A percentile compares a stretch with the other conserved stretches of the same genome.
Conservation (phyloP, 2,329 filamentous ascomycete genomes). For the Arachnopeziza araneosa region DNA sequence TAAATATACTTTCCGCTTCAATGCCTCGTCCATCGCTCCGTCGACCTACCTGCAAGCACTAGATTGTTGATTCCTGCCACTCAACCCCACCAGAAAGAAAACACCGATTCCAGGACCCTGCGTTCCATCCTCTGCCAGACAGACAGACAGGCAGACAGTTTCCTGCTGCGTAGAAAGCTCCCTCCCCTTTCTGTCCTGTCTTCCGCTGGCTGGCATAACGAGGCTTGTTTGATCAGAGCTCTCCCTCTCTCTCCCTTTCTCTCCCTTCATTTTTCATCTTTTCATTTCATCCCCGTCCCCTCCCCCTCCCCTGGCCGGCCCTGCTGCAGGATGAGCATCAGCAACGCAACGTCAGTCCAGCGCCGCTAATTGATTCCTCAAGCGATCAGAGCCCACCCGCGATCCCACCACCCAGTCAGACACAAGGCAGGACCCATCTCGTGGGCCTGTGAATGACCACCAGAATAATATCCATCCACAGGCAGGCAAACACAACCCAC, state of each 20-base stretch:
- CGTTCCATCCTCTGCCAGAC: no score
- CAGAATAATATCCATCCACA: conserved; percentile 1
- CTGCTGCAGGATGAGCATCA: conserved; percentile 11
- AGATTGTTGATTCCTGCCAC: no score
- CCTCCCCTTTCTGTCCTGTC: no score
- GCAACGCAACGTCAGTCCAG: conserved; percentile 18
- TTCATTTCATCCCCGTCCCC: neutral
- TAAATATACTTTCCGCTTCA: neutral
- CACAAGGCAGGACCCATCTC: neutral
- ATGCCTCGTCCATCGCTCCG: no score
- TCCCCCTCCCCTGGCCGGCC: conserved; percentile 3
- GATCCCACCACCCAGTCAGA: neutral
- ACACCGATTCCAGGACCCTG: no score
- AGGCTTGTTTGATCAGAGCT: neutral
- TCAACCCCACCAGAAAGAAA: no score
- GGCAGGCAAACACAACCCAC: neutral
- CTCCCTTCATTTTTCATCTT: conserved; percentile 1
- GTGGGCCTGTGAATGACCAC: neutral
- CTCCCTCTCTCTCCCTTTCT: no score
- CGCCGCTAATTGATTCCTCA: conserved; percentile 11
- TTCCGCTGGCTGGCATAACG: no score
- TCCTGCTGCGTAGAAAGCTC: no score
- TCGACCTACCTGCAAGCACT: no score
- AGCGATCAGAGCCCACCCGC: conserved; percentile 10
- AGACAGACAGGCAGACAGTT: no score